phyloP scores from a whole-genome alignment of 192 early-diverging fungal species.

The Linderina pennispora region DNA sequence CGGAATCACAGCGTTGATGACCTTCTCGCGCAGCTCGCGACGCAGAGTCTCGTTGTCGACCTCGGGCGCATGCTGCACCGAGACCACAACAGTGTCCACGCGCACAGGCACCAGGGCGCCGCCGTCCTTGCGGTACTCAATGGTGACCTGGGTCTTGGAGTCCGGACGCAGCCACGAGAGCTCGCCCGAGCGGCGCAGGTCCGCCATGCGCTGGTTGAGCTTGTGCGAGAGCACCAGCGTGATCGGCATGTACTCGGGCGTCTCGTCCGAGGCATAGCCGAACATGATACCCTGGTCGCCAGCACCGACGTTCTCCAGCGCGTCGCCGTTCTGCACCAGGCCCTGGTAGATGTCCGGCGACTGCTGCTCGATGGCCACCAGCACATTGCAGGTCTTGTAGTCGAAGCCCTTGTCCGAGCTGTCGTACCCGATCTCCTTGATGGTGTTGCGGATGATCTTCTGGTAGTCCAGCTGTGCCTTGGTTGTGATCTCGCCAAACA shows the following conservation, averaged over 20 bases:
- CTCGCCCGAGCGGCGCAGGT: constrained; percentile 86
- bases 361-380: constrained; percentile 99
- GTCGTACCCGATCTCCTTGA: constrained; percentile 99
- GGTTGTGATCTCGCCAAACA: constrained; percentile 99
- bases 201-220: constrained; percentile 94
- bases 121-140: constrained; percentile 94
- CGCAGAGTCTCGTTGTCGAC: constrained; percentile 81
- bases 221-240: constrained; percentile 94
- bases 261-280: constrained; percentile 97
- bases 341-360: constrained; percentile 99
- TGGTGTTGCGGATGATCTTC: constrained; percentile 97
- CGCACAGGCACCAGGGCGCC: constrained; percentile 93
- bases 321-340: constrained; percentile 85
- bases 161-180: constrained; percentile 95
- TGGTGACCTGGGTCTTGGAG: constrained; percentile 99
- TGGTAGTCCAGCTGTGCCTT: constrained; percentile 98
- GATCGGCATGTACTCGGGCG: constrained; percentile 98
- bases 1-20: constrained; percentile 90
- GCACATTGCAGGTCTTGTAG: constrained; percentile 99
- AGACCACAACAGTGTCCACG: constrained; percentile 97
- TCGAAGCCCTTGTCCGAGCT: constrained; percentile 99
- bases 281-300: constrained; percentile 98
- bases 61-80: constrained; percentile 92
- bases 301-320: constrained; percentile 95
- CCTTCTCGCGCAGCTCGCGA: constrained; percentile 82